Evolutionary conservation across 768 basidiomycete genomes (phyloP).

Genomic region (Rhodocollybia butyracea): DNA sequence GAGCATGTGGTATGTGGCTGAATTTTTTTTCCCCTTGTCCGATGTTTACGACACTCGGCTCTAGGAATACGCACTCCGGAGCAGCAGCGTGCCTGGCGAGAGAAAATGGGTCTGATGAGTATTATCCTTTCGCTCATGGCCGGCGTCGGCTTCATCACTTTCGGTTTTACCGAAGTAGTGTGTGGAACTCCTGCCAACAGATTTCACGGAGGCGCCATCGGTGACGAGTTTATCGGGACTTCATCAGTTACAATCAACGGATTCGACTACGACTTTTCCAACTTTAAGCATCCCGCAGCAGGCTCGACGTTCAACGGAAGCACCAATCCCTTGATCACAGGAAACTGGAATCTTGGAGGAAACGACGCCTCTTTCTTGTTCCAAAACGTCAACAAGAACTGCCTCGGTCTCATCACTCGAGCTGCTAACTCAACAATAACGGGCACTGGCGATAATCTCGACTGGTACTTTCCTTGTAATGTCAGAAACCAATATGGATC

Average conservation of each 20-base stretch:
- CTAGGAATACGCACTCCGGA: slow-evolving; percentile 87
- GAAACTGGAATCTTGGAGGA: slow-evolving; percentile 73
- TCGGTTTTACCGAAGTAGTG: slow-evolving; percentile 93
- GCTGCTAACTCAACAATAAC: slow-evolving; percentile 70
- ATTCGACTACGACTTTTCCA: slow-evolving; percentile 86
- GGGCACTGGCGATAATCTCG: slow-evolving; percentile 54
- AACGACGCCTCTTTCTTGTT: slow-evolving; percentile 95
- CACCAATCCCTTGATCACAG: slow-evolving; percentile 80
- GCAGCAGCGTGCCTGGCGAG: slow-evolving; percentile 94
- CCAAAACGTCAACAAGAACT: slow-evolving; percentile 87
- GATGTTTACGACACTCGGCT: not conserved
- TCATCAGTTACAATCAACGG: slow-evolving; percentile 93
- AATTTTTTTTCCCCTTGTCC: not conserved
- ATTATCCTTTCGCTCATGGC: slow-evolving; percentile 87
- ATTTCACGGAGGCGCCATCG: slow-evolving; percentile 76
- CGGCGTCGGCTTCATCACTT: slow-evolving; percentile 94
- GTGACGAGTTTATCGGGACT: slow-evolving; percentile 64
- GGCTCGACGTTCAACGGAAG: slow-evolving; percentile 68
- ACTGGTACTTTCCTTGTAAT: slow-evolving; percentile 99
- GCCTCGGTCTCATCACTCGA: slow-evolving; percentile 71
- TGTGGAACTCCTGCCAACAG: slow-evolving; percentile 87
- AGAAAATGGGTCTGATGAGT: slow-evolving; percentile 91
- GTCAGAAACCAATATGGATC: slow-evolving; percentile 72
- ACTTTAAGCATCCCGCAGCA: slow-evolving; percentile 79
- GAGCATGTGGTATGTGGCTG: slow-evolving; percentile 65